These are phyloP conservation scores for Metschnikowia bowlesiae DNA, from an alignment of 805 yeast genomes.

Conservation along the genomic window DNA sequence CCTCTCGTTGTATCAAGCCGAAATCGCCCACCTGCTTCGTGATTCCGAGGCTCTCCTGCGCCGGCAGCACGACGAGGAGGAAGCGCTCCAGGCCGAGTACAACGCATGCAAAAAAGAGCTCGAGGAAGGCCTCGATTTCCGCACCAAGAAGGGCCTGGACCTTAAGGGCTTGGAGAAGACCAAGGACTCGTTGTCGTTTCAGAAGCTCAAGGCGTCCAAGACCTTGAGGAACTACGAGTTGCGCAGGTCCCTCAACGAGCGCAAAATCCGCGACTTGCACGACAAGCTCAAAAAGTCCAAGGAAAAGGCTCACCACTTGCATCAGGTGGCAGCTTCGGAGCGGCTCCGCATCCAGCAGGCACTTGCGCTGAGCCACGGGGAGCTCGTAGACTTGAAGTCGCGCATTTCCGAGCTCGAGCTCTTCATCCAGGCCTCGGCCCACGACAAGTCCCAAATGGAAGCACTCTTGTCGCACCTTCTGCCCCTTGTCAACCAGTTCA, in stretches of 20 bases:
- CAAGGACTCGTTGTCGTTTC: slow-evolving; percentile 31
- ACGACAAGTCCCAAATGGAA: slow-evolving; percentile 23
- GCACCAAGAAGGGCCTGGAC: slow-evolving; percentile 26
- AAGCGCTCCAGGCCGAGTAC: slow-evolving; percentile 3
- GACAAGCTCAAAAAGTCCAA: slow-evolving; percentile 7
- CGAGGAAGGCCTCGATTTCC: slow-evolving; percentile 31
- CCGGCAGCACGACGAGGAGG: slow-evolving; percentile 12
- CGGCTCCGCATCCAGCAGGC: neutral
- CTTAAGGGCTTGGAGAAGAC: slow-evolving; percentile 29
- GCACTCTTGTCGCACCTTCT: slow-evolving; percentile 17
- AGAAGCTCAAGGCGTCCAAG: slow-evolving; percentile 26
- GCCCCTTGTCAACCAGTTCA: slow-evolving; percentile 21
- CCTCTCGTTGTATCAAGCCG: neutral
- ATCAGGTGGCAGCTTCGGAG: slow-evolving; percentile 7
- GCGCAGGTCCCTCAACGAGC: slow-evolving; percentile 5
- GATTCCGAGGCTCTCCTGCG: slow-evolving; percentile 4
- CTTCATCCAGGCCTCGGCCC: slow-evolving; percentile 16
- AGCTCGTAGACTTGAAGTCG: slow-evolving; percentile 18
- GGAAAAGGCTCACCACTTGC: slow-evolving; percentile 11
- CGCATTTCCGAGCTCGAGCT: slow-evolving; percentile 27
- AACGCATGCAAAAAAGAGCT: slow-evolving; percentile 31
- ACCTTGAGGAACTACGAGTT: slow-evolving; percentile 17
- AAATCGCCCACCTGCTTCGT: slow-evolving; percentile 3
- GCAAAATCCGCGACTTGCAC: slow-evolving; percentile 14
- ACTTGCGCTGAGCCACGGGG: slow-evolving; percentile 9